Evolutionary conservation across 1,284 basidiomycete genomes (phyloP).

Genomic region (Fomitopsis pinicola): DNA sequence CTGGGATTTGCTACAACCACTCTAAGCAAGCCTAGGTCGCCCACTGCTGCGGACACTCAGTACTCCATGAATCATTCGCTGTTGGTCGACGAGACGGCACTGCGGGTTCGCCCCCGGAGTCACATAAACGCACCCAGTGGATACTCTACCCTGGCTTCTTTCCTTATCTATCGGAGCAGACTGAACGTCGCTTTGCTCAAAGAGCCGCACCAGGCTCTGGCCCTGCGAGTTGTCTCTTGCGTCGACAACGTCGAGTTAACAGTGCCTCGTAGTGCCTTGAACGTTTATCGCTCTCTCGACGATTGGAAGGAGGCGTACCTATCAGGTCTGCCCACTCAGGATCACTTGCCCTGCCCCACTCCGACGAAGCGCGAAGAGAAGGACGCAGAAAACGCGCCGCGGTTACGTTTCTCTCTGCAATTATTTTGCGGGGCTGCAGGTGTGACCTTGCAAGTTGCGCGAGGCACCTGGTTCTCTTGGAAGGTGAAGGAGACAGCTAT

Average conservation of each 20-base stretch:
- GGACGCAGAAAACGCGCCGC: background rate
- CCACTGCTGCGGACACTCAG: constrained; percentile 13
- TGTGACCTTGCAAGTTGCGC: constrained; percentile 74
- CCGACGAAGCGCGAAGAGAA: background rate
- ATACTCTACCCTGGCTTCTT: constrained; percentile 56
- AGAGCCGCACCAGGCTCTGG: constrained; percentile 36
- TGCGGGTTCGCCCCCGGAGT: constrained; percentile 55
- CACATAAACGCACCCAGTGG: constrained; percentile 31
- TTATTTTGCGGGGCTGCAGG: background rate
- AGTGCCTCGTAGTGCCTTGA: constrained; percentile 76
- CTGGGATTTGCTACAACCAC: constrained; percentile 38
- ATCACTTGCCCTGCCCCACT: constrained; percentile 12
- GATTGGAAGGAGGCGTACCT: constrained; percentile 79
- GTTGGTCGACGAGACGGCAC: constrained; percentile 42
- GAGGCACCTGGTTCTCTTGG: constrained; percentile 80
- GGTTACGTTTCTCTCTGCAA: background rate
- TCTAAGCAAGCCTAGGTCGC: constrained; percentile 29
- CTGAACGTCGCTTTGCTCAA: constrained; percentile 41
- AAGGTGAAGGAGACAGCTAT: constrained; percentile 46
- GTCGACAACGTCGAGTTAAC: constrained; percentile 46
- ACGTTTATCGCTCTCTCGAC: constrained; percentile 70
- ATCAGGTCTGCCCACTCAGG: constrained; percentile 31
- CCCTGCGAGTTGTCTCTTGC: constrained; percentile 40
- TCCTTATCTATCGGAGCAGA: constrained; percentile 43
- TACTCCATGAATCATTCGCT: constrained; percentile 46